Evolutionary conservation across 768 basidiomycete species (phyloP).

Genomic region (Phallus indusiatus): DNA sequence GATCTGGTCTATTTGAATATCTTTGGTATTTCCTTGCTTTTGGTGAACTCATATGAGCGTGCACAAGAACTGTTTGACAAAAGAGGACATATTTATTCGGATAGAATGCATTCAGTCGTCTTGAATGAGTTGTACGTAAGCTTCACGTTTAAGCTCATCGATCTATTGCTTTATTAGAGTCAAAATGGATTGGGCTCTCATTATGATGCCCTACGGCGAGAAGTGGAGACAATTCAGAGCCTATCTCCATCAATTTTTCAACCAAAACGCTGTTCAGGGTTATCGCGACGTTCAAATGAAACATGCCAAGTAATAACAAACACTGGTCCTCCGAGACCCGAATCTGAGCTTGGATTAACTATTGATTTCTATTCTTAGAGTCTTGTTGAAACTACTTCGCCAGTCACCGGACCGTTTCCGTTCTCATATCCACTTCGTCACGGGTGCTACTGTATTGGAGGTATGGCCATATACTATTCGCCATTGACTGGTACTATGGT

Average conservation of each 20-base stretch:
- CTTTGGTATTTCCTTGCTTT: constrained; percentile 8
- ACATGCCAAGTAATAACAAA: constrained; percentile 26
- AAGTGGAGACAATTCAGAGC: constrained; percentile 30
- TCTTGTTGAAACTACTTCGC: neutral
- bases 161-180: neutral
- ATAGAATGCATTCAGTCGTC: constrained; percentile 10
- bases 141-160: neutral
- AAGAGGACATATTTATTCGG: constrained; percentile 12
- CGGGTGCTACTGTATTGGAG: neutral
- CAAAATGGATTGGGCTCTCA: constrained; percentile 38
- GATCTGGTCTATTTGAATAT: constrained; percentile 14
- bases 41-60: constrained; percentile 13
- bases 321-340: too few species aligned
- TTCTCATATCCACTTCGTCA: neutral
- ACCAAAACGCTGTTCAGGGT: constrained; percentile 29
- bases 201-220: constrained; percentile 43
- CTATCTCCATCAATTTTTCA: constrained; percentile 44
- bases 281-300: constrained; percentile 38
- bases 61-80: constrained; percentile 15
- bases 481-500: constrained; percentile 3
- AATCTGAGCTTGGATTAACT: neutral
- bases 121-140: constrained; percentile 11
- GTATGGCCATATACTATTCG: neutral
- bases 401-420: constrained; percentile 4
- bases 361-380: neutral